Percentiles rank a stretch among this genome's conserved stretches.
These are phyloP conservation scores for Omphalea diandra DNA, from an alignment of 441 rosid genomes.

Conservation along the genomic window DNA sequence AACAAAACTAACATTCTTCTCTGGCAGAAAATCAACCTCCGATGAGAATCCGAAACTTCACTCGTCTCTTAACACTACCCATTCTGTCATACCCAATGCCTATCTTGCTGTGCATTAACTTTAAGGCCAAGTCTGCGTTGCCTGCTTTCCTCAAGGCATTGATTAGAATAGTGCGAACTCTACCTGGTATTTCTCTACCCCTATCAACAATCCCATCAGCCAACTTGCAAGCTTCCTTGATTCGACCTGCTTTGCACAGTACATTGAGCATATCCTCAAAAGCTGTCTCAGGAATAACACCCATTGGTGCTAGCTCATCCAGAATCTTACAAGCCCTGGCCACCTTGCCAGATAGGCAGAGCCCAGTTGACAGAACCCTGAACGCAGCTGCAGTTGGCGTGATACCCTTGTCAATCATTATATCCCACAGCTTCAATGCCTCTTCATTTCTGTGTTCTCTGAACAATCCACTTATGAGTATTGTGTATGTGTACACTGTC, in stretches of 20 bases:
- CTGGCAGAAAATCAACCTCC: conserved; percentile 24
- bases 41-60: conserved; percentile 63
- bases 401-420: conserved; percentile 81
- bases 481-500: conserved; percentile 77
- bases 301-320: conserved; percentile 93
- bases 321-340: conserved; percentile 84
- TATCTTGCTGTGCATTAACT: conserved; percentile 91
- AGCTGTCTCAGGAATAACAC: conserved; percentile 75
- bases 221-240: conserved; percentile 83
- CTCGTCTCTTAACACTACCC: conserved; percentile 73
- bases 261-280: conserved; percentile 76
- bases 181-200: conserved; percentile 91
- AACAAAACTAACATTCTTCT: too few relatives aligned
- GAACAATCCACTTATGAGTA: conserved; percentile 62
- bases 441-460: conserved; percentile 72
- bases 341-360: conserved; percentile 84
- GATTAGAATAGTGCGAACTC: conserved; percentile 64
- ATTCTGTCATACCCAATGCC: conserved; percentile 83
- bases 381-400: conserved; percentile 84
- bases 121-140: conserved; percentile 75
- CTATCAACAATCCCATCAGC: conserved; percentile 88
- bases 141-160: conserved; percentile 97
- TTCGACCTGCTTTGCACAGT: conserved; percentile 75
- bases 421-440: conserved; percentile 73
- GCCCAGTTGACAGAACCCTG: conserved; percentile 68